Evolutionary conservation across 2,329 filamentous ascomycete species (phyloP).

Genomic region (Ophiocordyceps camponoti-leonardi): DNA sequence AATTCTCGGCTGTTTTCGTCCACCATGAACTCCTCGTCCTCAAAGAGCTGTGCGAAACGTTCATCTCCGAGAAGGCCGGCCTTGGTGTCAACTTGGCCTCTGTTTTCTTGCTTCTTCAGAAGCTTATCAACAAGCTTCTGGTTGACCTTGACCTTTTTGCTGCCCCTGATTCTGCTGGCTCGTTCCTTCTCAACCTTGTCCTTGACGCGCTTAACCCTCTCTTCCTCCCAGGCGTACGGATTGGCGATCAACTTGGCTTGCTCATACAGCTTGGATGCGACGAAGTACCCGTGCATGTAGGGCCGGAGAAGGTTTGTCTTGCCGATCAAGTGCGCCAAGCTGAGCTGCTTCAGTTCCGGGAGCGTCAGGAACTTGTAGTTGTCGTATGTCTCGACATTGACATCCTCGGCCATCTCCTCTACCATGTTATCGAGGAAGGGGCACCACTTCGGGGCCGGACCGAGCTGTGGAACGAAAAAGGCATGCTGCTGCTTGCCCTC

Average conservation of each 20-base stretch:
- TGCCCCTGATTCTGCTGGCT: conserved; percentile 83
- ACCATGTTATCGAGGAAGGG: conserved; percentile 94
- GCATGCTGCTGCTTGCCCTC: conserved; percentile 90
- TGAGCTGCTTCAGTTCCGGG: conserved; percentile 70
- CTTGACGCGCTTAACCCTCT: conserved; percentile 76
- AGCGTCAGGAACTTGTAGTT: conserved; percentile 97
- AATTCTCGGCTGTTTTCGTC: conserved; percentile 85
- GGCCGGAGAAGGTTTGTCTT: conserved; percentile 79
- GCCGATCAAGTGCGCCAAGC: conserved; percentile 75
- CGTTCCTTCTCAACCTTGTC: conserved; percentile 95
- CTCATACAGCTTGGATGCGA: conserved; percentile 87
- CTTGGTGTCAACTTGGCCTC: conserved; percentile 36
- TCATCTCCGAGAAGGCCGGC: conserved; percentile 62
- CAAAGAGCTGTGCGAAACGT: conserved; percentile 78
- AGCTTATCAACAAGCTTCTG: conserved; percentile 61
- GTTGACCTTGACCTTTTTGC: conserved; percentile 97
- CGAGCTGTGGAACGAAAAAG: conserved; percentile 87
- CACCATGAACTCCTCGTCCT: conserved; percentile 83
- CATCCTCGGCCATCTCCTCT: conserved; percentile 90
- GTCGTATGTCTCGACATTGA: conserved; percentile 72
- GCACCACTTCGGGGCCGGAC: conserved; percentile 89
- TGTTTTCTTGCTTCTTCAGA: conserved; percentile 45
- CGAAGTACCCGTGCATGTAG: conserved; percentile 99
- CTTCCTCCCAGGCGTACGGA: conserved; percentile 85
- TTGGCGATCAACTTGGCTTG: conserved; percentile 86